Percentiles rank a stretch among this genome's conserved stretches.
Evolutionary conservation across 371 early-diverging fungal species (phyloP).

Genomic region (Dinochytrium kinnereticum): DNA sequence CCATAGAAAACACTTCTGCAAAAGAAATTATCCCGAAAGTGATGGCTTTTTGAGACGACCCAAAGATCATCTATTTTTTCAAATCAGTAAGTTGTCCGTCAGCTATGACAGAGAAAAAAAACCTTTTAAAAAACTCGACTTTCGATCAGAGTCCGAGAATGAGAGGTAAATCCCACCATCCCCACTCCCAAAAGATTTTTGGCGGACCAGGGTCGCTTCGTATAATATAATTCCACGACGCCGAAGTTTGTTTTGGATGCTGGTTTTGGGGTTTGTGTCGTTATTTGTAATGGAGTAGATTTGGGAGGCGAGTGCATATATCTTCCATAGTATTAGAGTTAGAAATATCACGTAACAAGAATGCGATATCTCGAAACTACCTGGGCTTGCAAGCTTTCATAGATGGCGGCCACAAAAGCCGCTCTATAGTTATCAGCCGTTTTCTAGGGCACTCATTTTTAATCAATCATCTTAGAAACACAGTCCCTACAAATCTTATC

Average conservation of each 20-base stretch:
- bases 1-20: neutral
- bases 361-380: too few species aligned
- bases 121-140: neutral
- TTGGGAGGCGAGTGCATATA: neutral
- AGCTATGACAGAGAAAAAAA: neutral
- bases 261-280: neutral
- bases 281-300: neutral
- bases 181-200: neutral
- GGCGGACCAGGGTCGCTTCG: neutral
- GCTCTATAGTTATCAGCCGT: neutral
- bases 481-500: neutral
- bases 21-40: neutral
- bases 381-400: neutral
- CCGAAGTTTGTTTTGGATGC: neutral
- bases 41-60: neutral
- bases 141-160: neutral
- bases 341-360: neutral
- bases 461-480: too few species aligned
- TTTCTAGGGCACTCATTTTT: too few species aligned
- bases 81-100: neutral
- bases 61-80: constrained; percentile 5
- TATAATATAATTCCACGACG: neutral
- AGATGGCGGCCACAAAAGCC: neutral
- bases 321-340: neutral
- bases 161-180: neutral